Percentiles rank a stretch among this genome's conserved stretches.
phyloP scores from a whole-genome alignment of 2,329 filamentous ascomycete genomes.

The Geosmithia flava region DNA sequence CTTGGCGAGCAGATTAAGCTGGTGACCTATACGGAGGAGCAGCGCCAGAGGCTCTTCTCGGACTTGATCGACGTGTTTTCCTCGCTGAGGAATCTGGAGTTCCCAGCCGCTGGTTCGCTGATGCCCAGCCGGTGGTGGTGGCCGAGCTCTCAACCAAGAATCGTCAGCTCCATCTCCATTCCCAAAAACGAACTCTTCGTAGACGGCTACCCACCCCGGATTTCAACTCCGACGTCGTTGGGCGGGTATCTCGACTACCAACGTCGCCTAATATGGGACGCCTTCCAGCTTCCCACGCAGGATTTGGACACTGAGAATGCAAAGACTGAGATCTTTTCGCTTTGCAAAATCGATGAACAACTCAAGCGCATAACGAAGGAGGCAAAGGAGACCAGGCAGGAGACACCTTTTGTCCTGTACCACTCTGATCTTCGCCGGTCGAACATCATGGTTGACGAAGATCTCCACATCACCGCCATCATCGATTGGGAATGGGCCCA shows the following conservation, averaged over 20 bases:
- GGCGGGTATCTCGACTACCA: neutral
- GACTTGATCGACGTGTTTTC: slow-evolving; percentile 6
- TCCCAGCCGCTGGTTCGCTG: slow-evolving; percentile 5
- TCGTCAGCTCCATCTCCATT: neutral
- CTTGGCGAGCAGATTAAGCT: neutral
- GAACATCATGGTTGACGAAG: slow-evolving; percentile 5
- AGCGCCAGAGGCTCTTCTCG: slow-evolving; percentile 5
- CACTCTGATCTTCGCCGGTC: slow-evolving; percentile 3
- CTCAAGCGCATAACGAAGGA: no score
- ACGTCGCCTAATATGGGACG: neutral
- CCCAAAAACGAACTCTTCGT: neutral
- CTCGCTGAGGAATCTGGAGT: slow-evolving; percentile 4
- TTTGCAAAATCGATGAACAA: no score
- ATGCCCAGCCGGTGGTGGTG: slow-evolving; percentile 2
- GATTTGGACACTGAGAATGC: neutral
- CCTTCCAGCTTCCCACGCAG: neutral
- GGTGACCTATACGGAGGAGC: neutral
- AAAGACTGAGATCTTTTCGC: neutral
- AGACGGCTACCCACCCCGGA: no score
- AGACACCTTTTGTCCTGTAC: slow-evolving; percentile 5
- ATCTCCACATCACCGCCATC: slow-evolving; percentile 3
- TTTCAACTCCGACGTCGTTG: no score
- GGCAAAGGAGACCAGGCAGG: neutral
- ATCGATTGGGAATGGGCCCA: slow-evolving; percentile 5
- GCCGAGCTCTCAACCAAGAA: slow-evolving; percentile 3